Base-by-base conservation (phyloP, 805 yeast species). In the Nakazawaea wickerhamii region DNA sequence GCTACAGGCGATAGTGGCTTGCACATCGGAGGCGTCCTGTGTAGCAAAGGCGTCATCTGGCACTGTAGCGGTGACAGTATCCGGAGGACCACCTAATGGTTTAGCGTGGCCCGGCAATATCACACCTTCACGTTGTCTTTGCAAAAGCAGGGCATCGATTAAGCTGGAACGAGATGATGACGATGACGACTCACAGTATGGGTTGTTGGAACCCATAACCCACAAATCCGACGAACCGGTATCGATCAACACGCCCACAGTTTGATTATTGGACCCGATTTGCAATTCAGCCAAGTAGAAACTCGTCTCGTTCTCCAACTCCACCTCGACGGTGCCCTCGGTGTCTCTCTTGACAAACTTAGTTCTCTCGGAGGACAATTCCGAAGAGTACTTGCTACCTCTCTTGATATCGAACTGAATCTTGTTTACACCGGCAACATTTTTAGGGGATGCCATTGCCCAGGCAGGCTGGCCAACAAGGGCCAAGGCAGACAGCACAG, bases 151-250 rank as follows among this genome's bases (percentile, higher is more conserved):
- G 2, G 6, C 21, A 5, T 15, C 19, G 7, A 30, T 13, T 6
- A 28, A 10, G 6, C 6, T 37, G 3, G 18, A 3, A 8, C 19
- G 26, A 5, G 32, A 27, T 19, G 30, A 28, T 4, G 36, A 32
- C 3, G 39, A 60, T 5, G 57, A 42, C 4, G 63, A 55, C 27
- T 50, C 48, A 41, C 56, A 46, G 47, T 43, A 58, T 8, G 60
- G 45, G 14, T 53, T 52, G 19, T 58, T 45, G 14, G 64, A 57
- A 30, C 66, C 63, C 51, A 61, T 65, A 4, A 71, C 65, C 86
- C 87, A 82, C 18, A 84, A 60, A 56, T 84, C 91, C 0, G 85
- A 72, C 0, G 89, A 81, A 2, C 91, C 93, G 1, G 90, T 84
- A 53, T 84, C 93, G n/a, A 84, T 55, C 30, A 80, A 57, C 8